phyloP scores from a whole-genome alignment of 2,329 filamentous ascomycete genomes.

The Penicillium sp. region DNA sequence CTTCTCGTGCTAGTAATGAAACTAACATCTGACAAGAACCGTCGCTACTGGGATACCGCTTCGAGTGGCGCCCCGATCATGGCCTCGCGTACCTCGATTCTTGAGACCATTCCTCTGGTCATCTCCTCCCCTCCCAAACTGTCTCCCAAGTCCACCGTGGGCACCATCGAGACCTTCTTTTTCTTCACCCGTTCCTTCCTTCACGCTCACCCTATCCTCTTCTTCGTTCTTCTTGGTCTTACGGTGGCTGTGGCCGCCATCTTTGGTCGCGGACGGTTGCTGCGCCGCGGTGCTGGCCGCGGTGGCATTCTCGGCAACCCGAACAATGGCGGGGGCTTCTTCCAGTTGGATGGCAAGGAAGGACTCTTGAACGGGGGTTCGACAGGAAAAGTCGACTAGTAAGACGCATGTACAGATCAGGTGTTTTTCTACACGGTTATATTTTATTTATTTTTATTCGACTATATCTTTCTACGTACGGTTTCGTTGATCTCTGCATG shows the following conservation, averaged over 20 bases:
- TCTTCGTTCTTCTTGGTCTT: slow-evolving; percentile 38
- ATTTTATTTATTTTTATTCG: slow-evolving; percentile 22
- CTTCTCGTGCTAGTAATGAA: slow-evolving; percentile 1
- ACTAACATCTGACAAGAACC: slow-evolving; percentile 61
- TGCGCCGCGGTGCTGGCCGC: slow-evolving; percentile 26
- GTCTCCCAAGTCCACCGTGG: slow-evolving; percentile 48
- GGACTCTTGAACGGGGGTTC: slow-evolving; percentile 41
- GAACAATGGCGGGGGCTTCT: slow-evolving; percentile 40
- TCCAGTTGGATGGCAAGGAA: slow-evolving; percentile 48
- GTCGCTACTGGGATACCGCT: slow-evolving; percentile 90
- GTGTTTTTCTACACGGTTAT: slow-evolving; percentile 24
- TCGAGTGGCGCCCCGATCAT: slow-evolving; percentile 85
- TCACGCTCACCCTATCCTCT: slow-evolving; percentile 43
- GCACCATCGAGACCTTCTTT: slow-evolving; percentile 45
- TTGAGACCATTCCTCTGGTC: slow-evolving; percentile 66
- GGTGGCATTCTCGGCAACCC: slow-evolving; percentile 37
- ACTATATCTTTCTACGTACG: slow-evolving; percentile 17
- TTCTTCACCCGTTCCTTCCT: slow-evolving; percentile 45
- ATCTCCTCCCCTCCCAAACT: slow-evolving; percentile 47
- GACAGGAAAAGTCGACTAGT: slow-evolving; percentile 47
- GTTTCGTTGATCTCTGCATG: slow-evolving; percentile 19
- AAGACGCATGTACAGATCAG: slow-evolving; percentile 31
- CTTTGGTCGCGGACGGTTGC: slow-evolving; percentile 31
- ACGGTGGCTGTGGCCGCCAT: slow-evolving; percentile 32
- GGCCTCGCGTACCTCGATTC: slow-evolving; percentile 80